Evolutionary conservation across 352 stramenopile species (phyloP).

Genomic region (Pythium sukuiense): DNA sequence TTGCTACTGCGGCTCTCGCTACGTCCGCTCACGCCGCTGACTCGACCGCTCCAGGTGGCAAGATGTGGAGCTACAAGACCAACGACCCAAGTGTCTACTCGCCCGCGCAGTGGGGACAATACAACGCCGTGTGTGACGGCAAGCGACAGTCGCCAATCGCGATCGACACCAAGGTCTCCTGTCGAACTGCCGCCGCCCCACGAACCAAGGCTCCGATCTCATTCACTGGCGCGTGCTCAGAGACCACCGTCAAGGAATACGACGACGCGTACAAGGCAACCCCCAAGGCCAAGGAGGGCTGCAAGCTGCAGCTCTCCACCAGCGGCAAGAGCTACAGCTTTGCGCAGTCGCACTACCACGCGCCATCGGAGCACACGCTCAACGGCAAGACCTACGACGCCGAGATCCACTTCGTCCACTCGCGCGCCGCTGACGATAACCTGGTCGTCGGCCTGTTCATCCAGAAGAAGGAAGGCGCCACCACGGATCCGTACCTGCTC

Average conservation of each 20-base stretch:
- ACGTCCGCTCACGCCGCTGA: no score
- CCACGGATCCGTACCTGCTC: slow-evolving; percentile 18
- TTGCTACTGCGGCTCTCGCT: no score
- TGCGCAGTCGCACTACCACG: slow-evolving; percentile 38
- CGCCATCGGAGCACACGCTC: slow-evolving; percentile 41
- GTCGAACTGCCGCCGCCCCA: not conserved
- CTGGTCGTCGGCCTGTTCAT: slow-evolving; percentile 31
- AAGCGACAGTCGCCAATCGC: slow-evolving; percentile 38
- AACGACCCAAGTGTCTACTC: slow-evolving; percentile 23
- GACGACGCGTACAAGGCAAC: slow-evolving; percentile 28
- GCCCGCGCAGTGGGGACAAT: slow-evolving; percentile 26
- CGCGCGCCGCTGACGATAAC: slow-evolving; percentile 12
- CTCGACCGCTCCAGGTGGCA: no score
- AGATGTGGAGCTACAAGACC: slow-evolving; percentile 18
- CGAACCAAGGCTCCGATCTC: slow-evolving; percentile 6
- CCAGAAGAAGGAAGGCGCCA: slow-evolving; percentile 15
- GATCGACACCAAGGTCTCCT: slow-evolving; percentile 11
- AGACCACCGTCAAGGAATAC: slow-evolving; percentile 22
- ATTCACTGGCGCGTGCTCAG: slow-evolving; percentile 26
- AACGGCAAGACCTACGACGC: slow-evolving; percentile 35
- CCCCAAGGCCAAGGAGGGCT: not conserved
- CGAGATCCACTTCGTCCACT: slow-evolving; percentile 49
- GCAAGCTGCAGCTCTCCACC: slow-evolving; percentile 48
- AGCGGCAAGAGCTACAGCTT: slow-evolving; percentile 30
- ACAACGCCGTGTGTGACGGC: slow-evolving; percentile 25